Evolutionary conservation across 495 filamentous ascomycete species (phyloP), one percentile per base, ranked within the genome.

Genomic region (Penicillium paradoxum): DNA sequence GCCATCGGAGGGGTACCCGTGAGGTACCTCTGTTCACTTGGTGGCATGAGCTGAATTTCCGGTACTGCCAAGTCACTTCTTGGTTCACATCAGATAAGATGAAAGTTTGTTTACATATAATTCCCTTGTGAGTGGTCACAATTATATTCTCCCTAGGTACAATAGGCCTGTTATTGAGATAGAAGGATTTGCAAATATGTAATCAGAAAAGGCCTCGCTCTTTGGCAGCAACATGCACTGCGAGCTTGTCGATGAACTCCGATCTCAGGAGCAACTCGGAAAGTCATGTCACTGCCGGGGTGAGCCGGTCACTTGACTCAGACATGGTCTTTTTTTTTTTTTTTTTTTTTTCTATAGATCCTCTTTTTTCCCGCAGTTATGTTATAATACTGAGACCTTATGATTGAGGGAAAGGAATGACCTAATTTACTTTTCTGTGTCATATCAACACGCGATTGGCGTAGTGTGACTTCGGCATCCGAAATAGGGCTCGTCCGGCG

Each of bases 61-160:
- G 19, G 49, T 43, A 51, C 39, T 51, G 50, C 50, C 50, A 53
- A 45, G 50, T 53, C 42, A 45, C 32, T 15, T 6, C 24, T 27
- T 51, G 49, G 49, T 43, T 42, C 46, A 14, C 33, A 60, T 58
- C 59, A 58, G 62, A 64, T 67, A 65, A 63, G 62, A 65, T 65
- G 49, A 3, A 50, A 46, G 33, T 22, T 21, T 18, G 39, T 3
- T 27, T 27, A 3, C 24, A 27, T 3, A 27, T 44, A 9, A n/a
- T n/a, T n/a, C n/a, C n/a, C n/a, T n/a, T n/a, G n/a, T n/a, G n/a
- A n/a, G n/a, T n/a, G n/a, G n/a, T n/a, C n/a, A n/a, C n/a, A n/a
- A n/a, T n/a, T n/a, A n/a, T n/a, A n/a, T n/a, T n/a, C n/a, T n/a
- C n/a, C n/a, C n/a, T n/a, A n/a, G n/a, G n/a, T n/a, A n/a, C n/a